Conservation (phyloP, 345 rosid species). For the Sapria himalayana region DNA sequence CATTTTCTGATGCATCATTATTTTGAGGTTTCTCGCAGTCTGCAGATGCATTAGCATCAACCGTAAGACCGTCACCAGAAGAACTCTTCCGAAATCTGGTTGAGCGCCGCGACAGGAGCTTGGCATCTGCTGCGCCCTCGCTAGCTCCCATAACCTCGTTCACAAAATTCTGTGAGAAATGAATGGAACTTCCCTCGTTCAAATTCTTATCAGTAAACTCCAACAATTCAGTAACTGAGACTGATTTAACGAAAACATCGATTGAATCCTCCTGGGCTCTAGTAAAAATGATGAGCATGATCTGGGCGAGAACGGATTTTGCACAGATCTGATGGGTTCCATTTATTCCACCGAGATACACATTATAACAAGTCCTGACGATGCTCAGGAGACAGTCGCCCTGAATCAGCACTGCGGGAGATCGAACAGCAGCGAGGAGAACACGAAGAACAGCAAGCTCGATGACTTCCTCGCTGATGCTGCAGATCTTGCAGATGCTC, state of each 20-base stretch:
- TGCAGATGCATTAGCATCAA: too few relatives aligned
- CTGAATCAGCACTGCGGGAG: conserved; percentile 50
- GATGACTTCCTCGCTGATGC: conserved; percentile 51
- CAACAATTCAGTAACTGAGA: conserved; percentile 49
- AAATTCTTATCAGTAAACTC: conserved; percentile 69
- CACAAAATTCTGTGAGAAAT: conserved; percentile 50
- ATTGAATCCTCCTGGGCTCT: conserved; percentile 56
- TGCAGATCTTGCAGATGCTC: conserved; percentile 34
- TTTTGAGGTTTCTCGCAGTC: conserved; percentile 24
- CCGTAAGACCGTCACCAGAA: conserved; percentile 11
- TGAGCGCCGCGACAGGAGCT: conserved; percentile 15
- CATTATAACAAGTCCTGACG: conserved; percentile 77
- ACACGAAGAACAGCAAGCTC: conserved; percentile 65
- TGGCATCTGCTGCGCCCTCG: conserved; percentile 35
- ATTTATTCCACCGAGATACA: conserved; percentile 56
- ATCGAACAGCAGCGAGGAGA: conserved; percentile 54
- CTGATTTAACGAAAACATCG: conserved; percentile 24
- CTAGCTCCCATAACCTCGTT: conserved; percentile 44
- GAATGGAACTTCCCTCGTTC: conserved; percentile 75
- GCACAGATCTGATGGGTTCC: conserved; percentile 95
- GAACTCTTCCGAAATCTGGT: too few relatives aligned
- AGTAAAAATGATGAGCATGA: conserved; percentile 49
- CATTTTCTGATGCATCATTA: conserved; percentile 17
- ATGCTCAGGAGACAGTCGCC: conserved; percentile 60
- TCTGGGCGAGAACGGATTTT: conserved; percentile 77